A percentile compares a stretch with the other conserved stretches of the same genome.
These are phyloP conservation scores for Calvatia gigantea DNA, from an alignment of 768 basidiomycete genomes.

Conservation along the genomic window DNA sequence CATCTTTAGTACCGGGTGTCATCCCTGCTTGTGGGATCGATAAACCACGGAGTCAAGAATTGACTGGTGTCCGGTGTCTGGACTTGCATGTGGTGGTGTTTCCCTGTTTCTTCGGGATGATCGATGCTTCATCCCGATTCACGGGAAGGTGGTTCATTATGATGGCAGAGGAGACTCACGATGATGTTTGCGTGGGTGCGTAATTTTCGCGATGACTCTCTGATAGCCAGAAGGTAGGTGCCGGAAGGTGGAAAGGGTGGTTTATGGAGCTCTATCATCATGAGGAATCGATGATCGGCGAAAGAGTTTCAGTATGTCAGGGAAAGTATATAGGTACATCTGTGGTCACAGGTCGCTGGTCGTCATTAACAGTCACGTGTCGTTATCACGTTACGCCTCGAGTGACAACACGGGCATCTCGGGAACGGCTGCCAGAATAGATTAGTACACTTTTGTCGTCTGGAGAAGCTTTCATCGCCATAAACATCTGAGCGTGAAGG, in stretches of 20 bases:
- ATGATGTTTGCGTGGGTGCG: conserved; percentile 45
- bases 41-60: no score
- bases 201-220: conserved; percentile 46
- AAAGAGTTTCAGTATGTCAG: no score
- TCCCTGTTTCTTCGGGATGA: no score
- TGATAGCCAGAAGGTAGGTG: conserved; percentile 47
- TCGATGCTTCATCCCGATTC: background rate
- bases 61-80: no score
- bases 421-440: no score
- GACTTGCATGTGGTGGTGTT: background rate
- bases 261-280: conserved; percentile 10
- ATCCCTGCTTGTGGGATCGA: no score
- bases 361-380: no score
- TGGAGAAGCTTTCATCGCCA: background rate
- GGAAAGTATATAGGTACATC: no score
- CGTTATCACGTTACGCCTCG: background rate
- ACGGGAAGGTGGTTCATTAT: background rate
- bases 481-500: background rate
- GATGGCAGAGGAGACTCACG: conserved; percentile 34
- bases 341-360: no score
- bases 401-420: background rate
- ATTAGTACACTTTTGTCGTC: no score
- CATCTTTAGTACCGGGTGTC: no score
- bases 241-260: conserved; percentile 43
- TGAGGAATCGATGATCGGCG: no score